phyloP scores from a whole-genome alignment of 257 asterid genomes.

The Striga asiatica region DNA sequence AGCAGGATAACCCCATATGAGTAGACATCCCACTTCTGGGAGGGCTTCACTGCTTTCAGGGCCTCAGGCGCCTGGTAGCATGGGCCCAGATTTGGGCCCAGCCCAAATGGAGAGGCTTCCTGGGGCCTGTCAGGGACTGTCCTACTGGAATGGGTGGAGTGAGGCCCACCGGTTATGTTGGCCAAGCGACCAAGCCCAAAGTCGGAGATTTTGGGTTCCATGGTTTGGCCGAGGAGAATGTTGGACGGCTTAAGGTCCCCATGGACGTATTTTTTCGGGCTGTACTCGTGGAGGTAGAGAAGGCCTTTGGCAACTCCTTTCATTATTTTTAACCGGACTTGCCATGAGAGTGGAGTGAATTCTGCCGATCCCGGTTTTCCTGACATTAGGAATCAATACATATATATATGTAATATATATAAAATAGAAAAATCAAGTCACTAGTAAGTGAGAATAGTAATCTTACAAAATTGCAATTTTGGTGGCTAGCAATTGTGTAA shows the following conservation, averaged over 20 bases:
- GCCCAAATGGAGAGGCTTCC: conserved; percentile 34
- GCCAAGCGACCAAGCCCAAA: conserved; percentile 92
- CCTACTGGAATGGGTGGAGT: conserved; percentile 44
- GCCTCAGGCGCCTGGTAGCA: conserved; percentile 85
- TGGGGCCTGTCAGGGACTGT: conserved; percentile 43
- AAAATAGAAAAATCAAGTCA: background rate
- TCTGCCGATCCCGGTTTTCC: conserved; percentile 67
- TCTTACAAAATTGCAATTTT: background rate
- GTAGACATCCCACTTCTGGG: conserved; percentile 91
- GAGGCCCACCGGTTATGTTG: conserved; percentile 74
- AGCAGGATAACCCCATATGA: conserved; percentile 68
- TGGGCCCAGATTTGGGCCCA: conserved; percentile 41
- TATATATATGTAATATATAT: no score
- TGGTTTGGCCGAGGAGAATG: conserved; percentile 54
- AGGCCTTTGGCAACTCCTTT: conserved; percentile 83
- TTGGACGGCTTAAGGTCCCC: conserved; percentile 92
- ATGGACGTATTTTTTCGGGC: conserved; percentile 89
- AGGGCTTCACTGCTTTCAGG: conserved; percentile 63
- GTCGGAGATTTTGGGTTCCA: conserved; percentile 80
- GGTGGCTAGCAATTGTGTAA: no score
- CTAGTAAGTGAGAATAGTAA: no score
- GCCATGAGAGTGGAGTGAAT: conserved; percentile 68
- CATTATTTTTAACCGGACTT: conserved; percentile 52
- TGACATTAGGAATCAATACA: no score
- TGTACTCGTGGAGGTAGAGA: conserved; percentile 67